phyloP scores from a whole-genome alignment of 352 stramenopile species.

The Globisporangium cederbergense region DNA sequence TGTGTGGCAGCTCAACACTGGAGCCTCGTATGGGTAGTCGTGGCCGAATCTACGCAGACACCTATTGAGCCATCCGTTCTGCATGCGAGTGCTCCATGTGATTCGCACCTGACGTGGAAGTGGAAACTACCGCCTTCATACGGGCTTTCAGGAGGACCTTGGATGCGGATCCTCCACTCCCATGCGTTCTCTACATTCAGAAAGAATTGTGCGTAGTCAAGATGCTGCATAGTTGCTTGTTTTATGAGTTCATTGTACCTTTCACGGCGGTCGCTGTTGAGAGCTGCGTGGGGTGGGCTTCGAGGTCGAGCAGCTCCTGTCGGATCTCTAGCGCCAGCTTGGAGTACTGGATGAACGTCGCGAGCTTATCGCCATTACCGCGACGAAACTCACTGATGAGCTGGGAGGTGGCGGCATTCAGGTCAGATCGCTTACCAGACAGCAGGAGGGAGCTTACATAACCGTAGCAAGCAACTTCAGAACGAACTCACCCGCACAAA shows the following conservation, averaged over 20 bases:
- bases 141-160: neutral
- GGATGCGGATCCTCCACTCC: neutral
- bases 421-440: neutral
- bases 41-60: neutral
- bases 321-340: slow-evolving; percentile 37
- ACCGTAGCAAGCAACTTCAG: no score
- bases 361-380: slow-evolving; percentile 56
- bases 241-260: neutral
- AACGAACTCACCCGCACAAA: slow-evolving; percentile 45
- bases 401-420: slow-evolving; percentile 18
- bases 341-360: slow-evolving; percentile 59
- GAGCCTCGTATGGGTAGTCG: neutral
- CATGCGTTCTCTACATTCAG: neutral
- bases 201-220: neutral
- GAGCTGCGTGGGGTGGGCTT: neutral
- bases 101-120: neutral
- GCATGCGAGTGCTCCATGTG: neutral
- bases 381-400: slow-evolving; percentile 62
- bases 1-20: neutral
- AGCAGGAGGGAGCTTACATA: no score
- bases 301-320: neutral
- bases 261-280: neutral
- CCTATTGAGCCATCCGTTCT: neutral
- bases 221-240: no score
- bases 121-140: neutral